Base-by-base conservation (phyloP, 495 filamentous ascomycete species). In the Trichoderma asperelloides region DNA sequence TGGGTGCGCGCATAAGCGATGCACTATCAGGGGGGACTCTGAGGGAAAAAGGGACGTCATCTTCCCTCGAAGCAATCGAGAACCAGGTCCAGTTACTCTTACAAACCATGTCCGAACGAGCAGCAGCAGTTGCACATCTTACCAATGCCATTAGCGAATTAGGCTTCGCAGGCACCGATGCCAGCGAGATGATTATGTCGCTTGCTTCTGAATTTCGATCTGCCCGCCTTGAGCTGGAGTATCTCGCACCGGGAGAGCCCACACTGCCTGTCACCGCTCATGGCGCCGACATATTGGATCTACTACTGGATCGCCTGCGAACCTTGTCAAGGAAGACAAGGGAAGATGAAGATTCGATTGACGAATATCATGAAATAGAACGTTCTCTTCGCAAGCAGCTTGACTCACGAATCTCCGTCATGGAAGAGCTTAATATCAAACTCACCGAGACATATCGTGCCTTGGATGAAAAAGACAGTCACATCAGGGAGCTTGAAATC, bases 161-260 rank as follows among this genome's bases (percentile, higher is more conserved):
- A 0, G 88, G 88, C 1, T 91, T 91, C 68, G 70, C 77, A 0
- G 83, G 85, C 12, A 60, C 70, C 0, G 77, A 77, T 67, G 74
- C 78, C 0, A 69, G 79, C 21, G 84, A 85, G n/a, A 79, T 83
- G 28, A 70, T 91, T 8, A 62, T 75, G 0, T 78, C 82, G 1
- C 81, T 91, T 25, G 77, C 77, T 21, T 43, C 71, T 18, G 75
- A 79, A 27, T 86, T 91, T 74, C 85, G 88, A n/a, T 70, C 81
- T n/a, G 88, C 89, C 3, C 84, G 88, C 4, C 78, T 91, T 1
- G 83, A 88, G 30, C 79, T 91, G 7, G 89, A 91, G 69, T 84
- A 86, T 70, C 76, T 88, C 2, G 79, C 86, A 0, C 89, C 89
- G 0, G 89, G 88, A 4, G 89, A 91, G 70, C 67, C 78, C 16